Conservation (phyloP, 2,329 filamentous ascomycete species). For the Massarina eburnea region DNA sequence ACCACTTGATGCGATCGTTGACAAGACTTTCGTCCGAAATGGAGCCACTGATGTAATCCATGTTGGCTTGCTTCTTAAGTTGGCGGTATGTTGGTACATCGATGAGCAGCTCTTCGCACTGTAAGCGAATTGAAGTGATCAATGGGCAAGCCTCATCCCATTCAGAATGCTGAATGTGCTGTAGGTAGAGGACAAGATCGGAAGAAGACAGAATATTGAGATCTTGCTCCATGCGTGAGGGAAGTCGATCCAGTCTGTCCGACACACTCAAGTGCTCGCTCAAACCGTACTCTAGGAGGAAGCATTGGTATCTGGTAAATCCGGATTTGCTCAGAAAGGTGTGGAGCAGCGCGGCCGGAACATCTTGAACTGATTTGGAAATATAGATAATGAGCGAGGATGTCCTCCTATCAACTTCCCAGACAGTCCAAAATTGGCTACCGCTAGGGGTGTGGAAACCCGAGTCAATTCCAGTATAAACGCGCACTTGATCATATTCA, state of each 20-base stretch:
- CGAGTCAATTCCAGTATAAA: slow-evolving; percentile 41
- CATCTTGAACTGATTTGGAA: slow-evolving; percentile 38
- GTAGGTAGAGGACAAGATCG: slow-evolving; percentile 36
- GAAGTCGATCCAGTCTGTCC: slow-evolving; percentile 17
- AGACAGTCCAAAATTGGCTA: slow-evolving; percentile 40
- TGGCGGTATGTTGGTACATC: slow-evolving; percentile 41
- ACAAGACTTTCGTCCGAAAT: slow-evolving; percentile 36
- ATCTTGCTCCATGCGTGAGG: slow-evolving; percentile 33
- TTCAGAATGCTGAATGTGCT: slow-evolving; percentile 36
- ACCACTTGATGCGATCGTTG: slow-evolving; percentile 37
- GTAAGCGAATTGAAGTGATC: slow-evolving; percentile 25
- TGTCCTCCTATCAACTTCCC: slow-evolving; percentile 33
- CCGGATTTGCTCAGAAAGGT: slow-evolving; percentile 37
- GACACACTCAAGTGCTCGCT: slow-evolving; percentile 14
- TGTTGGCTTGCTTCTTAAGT: slow-evolving; percentile 38
- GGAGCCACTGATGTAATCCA: slow-evolving; percentile 35
- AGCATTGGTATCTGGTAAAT: slow-evolving; percentile 40
- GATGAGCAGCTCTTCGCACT: slow-evolving; percentile 37
- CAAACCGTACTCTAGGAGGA: slow-evolving; percentile 33
- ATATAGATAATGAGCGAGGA: slow-evolving; percentile 35
- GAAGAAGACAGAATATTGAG: slow-evolving; percentile 36
- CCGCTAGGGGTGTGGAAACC: slow-evolving; percentile 38
- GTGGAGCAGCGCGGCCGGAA: slow-evolving; percentile 32
- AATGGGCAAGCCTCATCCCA: slow-evolving; percentile 35
- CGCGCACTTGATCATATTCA: slow-evolving; percentile 32